Evolutionary conservation across 73 alveolate genomes (phyloP).

Genomic region (Blepharisma japonicum): DNA sequence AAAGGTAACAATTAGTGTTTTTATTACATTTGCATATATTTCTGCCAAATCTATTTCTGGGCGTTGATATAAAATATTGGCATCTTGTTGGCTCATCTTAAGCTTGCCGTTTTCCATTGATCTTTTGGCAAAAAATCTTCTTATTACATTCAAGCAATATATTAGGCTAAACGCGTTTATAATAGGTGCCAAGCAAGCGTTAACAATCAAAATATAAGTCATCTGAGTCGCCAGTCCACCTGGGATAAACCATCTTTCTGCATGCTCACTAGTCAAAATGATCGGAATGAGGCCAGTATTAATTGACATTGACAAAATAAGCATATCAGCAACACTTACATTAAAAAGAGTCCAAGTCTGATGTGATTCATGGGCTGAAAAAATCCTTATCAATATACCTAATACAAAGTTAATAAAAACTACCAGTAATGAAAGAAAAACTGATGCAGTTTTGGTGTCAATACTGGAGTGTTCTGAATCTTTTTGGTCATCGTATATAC

Average conservation of each 20-base stretch:
- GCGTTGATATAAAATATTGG: not conserved
- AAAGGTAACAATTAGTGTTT: not conserved
- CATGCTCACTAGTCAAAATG: not conserved
- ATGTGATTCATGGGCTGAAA: conserved; percentile 12
- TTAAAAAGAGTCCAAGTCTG: conserved; percentile 11
- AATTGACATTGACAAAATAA: not conserved
- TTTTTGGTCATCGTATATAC: too few species aligned
- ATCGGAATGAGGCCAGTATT: not conserved
- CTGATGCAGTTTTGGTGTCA: not conserved
- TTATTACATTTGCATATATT: conserved; percentile 2
- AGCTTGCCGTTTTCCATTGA: not conserved
- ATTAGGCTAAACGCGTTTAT: not conserved
- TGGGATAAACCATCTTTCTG: not conserved
- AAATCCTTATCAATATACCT: not conserved
- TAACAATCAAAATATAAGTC: not conserved
- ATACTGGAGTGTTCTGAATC: too few species aligned
- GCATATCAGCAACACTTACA: not conserved
- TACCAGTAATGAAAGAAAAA: not conserved
- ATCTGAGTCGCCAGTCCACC: not conserved
- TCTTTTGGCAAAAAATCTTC: not conserved
- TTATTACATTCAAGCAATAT: not conserved
- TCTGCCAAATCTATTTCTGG: not conserved
- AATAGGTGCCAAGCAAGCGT: not conserved
- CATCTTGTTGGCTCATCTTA: conserved; percentile 8
- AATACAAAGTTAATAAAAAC: conserved; percentile 1